Evolutionary conservation across 176 grass and related monocot genomes (phyloP), one percentile per base, ranked within the genome.

Genomic region (Lolium perenne): DNA sequence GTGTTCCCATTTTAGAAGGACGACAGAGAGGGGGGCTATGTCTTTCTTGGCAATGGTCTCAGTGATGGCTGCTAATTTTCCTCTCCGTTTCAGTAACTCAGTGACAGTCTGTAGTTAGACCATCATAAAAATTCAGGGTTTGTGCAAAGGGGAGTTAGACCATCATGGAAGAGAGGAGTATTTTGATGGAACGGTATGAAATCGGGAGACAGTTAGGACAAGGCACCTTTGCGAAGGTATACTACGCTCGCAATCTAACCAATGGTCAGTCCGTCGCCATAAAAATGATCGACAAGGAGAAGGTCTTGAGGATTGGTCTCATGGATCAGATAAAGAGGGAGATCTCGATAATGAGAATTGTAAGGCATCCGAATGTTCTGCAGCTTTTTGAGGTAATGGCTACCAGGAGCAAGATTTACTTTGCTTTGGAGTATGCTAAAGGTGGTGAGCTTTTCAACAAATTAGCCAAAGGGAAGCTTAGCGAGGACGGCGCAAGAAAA

Each of bases 231-330:
- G 91, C 87, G 38, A 98, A 94, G 88, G 93, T 95, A 21, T 94
- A 94, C 26, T 92, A 95, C 77, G 93, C 91, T 4, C 88, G 88
- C 66, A 86, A 90, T 69, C 88, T 95, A 65, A 64, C 45, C 43
- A 88, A 56, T 15, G 90, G 94, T 18, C 91, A 94, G 65, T 56
- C 80, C 14, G 86, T 94, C 20, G 95, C 95, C 47, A 95, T 98
- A 87, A 98, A 98, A 84, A 83, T 87, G 77, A 90, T 98, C 0
- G 86, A 98, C 49, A 98, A 98, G 89, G 93, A 98, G n/a, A 97
- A 97, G 88, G 71, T 98, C 75, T 5, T 89, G 72, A 93, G 61
- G 68, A 87, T 89, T 51, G 89, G 91, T 66, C 92, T 98, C 11
- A 90, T 87, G 80, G 91, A 88, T 22, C 93, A 98, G 79, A 89